Evolutionary conservation across 169 alveolate genomes (phyloP), one percentile per base, ranked within the genome.

Genomic region (Cryptosporidium sp.): DNA sequence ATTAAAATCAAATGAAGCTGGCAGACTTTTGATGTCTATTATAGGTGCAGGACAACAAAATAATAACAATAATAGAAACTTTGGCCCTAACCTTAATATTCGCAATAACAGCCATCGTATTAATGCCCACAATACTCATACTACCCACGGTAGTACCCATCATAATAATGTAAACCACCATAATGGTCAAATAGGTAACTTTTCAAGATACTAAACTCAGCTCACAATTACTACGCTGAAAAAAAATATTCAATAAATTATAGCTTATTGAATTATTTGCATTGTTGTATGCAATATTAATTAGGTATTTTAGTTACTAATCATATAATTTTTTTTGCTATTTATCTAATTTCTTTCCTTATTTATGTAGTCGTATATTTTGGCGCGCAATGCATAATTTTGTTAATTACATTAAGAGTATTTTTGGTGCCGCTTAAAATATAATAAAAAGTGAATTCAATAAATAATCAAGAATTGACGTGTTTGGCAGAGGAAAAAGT

Each of bases 1-100:
- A 31, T 18, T 80, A 16, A 80, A 80, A 50, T 45, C 89, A 16
- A 80, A 80, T 62, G 89, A 80, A 31, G 89, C 89, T 48, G 89
- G 89, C 48, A 80, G 89, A 31, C 45, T 80, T 6, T 23, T 80
- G 29, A 80, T 80, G 89, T 80, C 89, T 21, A 80, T 80, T 8
- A 80, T 80, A 23, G 89, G 89, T 26, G 89, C 89, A 23, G 89
- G 89, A 33, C 75, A 59, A 29, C 75, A 41, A 21, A 52, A 61
- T 29, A 55, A 70, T 26, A 71, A 68, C 26, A 71, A 86, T 26
- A 51, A 29, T 61, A 74, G 39, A 48, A 48, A 21, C 52, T 61
- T n/a, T 21, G 71, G 23, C 4, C 35, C 69, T 10, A 74, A 74
- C 26, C 35, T 61, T 48, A 48, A 74, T n/a, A 0, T 48, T 9